These are phyloP conservation scores for Globisporangium solare DNA, from an alignment of 352 stramenopile genomes.

Conservation along the genomic window DNA sequence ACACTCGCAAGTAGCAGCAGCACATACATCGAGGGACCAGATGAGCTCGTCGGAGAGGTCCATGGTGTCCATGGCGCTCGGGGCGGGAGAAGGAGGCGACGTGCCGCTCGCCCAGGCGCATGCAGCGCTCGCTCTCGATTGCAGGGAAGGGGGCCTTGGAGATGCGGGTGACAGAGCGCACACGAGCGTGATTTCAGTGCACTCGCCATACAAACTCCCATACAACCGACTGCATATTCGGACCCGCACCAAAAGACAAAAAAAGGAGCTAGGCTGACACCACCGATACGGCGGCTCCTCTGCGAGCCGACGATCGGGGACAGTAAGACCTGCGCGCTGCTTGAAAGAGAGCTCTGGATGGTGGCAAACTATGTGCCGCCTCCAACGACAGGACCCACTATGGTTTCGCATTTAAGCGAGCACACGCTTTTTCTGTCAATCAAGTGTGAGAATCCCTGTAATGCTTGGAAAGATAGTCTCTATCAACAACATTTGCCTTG, in stretches of 20 bases:
- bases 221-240: conserved; percentile 3
- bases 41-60: conserved; percentile 70
- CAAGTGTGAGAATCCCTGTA: not conserved
- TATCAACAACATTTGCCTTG: not conserved
- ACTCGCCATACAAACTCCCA: conserved; percentile 6
- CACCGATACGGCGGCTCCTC: not conserved
- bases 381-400: not conserved
- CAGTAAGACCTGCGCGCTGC: not conserved
- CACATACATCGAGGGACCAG: conserved; percentile 55
- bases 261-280: not conserved
- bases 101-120: conserved; percentile 1
- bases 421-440: conserved; percentile 4
- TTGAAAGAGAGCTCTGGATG: not conserved
- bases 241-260: conserved; percentile 3
- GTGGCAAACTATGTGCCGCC: not conserved
- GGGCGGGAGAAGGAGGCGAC: not conserved
- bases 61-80: conserved; percentile 20
- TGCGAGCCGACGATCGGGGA: conserved; percentile 2
- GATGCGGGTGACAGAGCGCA: not conserved
- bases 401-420: conserved; percentile 5
- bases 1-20: too few species aligned
- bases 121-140: conserved; percentile 5
- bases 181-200: conserved; percentile 6
- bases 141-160: not conserved
- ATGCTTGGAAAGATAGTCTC: not conserved